Evolutionary conservation across 2,329 filamentous ascomycete species (phyloP).

Genomic region (Parastagonospora avenae): DNA sequence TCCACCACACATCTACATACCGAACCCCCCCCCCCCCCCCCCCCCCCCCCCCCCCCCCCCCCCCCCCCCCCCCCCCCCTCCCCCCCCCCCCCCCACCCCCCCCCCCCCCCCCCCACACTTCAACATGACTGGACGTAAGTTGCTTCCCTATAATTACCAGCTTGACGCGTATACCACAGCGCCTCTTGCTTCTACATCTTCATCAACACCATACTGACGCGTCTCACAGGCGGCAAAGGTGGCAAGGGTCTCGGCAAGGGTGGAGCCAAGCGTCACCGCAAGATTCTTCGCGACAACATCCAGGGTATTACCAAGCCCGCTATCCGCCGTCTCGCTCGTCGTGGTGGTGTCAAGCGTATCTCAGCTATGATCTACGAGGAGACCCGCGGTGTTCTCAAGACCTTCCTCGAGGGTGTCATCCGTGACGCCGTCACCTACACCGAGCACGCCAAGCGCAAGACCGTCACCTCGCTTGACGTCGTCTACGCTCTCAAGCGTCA

Average conservation of each 20-base stretch:
- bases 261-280: conserved; percentile 60
- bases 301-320: conserved; percentile 61
- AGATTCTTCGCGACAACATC: conserved; percentile 62
- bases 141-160: conserved; percentile 10
- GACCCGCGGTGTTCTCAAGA: conserved; percentile 77
- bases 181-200: conserved; percentile 10
- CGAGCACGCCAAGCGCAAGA: conserved; percentile 82
- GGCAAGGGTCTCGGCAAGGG: conserved; percentile 62
- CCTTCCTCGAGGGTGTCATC: conserved; percentile 77
- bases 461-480: conserved; percentile 70
- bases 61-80: too few relatives aligned
- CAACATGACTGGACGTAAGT: conserved; percentile 54
- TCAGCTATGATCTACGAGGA: conserved; percentile 76
- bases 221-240: conserved; percentile 53
- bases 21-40: too few relatives aligned
- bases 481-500: conserved; percentile 69
- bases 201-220: conserved; percentile 11
- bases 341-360: conserved; percentile 61
- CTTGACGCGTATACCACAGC: conserved; percentile 10
- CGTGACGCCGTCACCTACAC: conserved; percentile 79
- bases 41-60: too few relatives aligned
- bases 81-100: conserved; percentile 25
- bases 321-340: conserved; percentile 60
- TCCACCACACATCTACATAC: conserved; percentile 4
- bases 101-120: conserved; percentile 21